Evolutionary conservation across 768 basidiomycete genomes (phyloP).

Genomic region (Leccinum boreale): DNA sequence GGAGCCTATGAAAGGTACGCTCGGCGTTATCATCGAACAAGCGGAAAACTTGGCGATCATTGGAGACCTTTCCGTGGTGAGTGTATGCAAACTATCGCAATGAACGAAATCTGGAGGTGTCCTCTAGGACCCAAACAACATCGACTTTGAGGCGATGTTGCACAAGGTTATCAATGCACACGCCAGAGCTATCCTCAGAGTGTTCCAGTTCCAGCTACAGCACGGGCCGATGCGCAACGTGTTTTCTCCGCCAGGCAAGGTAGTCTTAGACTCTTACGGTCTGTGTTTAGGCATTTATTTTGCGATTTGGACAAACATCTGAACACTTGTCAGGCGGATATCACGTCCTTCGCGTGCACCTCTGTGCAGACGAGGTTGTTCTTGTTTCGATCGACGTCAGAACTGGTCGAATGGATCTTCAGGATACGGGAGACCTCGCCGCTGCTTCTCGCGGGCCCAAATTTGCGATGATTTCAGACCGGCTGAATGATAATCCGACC

Average conservation of each 20-base stretch:
- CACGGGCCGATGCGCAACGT: conserved; percentile 47
- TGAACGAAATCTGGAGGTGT: neutral
- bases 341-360: conserved; percentile 60
- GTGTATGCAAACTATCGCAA: conserved; percentile 23
- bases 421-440: conserved; percentile 79
- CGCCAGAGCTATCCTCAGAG: conserved; percentile 54
- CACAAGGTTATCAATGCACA: conserved; percentile 63
- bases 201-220: conserved; percentile 55
- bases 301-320: neutral
- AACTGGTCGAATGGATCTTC: conserved; percentile 73
- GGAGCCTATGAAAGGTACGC: conserved; percentile 68
- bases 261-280: conserved; percentile 58
- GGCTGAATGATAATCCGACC: conserved; percentile 67
- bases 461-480: conserved; percentile 55
- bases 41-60: conserved; percentile 43
- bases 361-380: conserved; percentile 76
- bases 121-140: conserved; percentile 55
- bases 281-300: conserved; percentile 15
- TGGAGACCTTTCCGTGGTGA: conserved; percentile 53
- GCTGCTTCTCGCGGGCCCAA: conserved; percentile 69
- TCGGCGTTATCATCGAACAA: conserved; percentile 55
- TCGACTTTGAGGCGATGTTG: conserved; percentile 75
- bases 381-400: conserved; percentile 75
- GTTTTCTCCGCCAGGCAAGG: conserved; percentile 61
- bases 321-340: conserved; percentile 43